These are phyloP conservation scores for Rhamnella rubrinervis DNA, from an alignment of 331 rosid species.

Conservation along the genomic window DNA sequence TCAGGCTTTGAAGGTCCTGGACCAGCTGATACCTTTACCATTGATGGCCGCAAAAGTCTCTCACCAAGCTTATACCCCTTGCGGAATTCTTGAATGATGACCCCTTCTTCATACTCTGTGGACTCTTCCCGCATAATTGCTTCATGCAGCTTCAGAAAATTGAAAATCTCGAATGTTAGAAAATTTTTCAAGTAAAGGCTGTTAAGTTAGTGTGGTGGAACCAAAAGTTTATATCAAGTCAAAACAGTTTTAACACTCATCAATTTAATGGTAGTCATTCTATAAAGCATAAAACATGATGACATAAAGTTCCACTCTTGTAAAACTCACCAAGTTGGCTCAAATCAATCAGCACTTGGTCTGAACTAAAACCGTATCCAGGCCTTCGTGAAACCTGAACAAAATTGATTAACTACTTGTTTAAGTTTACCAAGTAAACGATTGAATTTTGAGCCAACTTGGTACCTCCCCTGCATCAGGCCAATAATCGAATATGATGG, in stretches of 20 bases:
- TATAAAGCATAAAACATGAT: neutral
- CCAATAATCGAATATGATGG: constrained; percentile 21
- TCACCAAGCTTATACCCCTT: constrained; percentile 89
- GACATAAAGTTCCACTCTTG: constrained; percentile 14
- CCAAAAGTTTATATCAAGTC: neutral
- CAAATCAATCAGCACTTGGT: constrained; percentile 57
- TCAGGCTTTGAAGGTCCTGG: constrained; percentile 84
- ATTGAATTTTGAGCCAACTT: constrained; percentile 79
- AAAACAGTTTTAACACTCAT: neutral
- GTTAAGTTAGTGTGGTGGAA: neutral
- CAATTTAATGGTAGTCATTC: neutral
- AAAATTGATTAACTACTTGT: constrained; percentile 41
- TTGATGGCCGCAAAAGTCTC: constrained; percentile 83
- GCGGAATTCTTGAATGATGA: constrained; percentile 76
- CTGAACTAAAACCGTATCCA: constrained; percentile 52
- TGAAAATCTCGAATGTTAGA: constrained; percentile 32
- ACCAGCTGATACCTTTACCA: constrained; percentile 98
- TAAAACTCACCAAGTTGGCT: constrained; percentile 72
- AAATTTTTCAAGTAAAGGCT: constrained; percentile 10
- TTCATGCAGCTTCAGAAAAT: constrained; percentile 73
- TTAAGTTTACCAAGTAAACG: constrained; percentile 49
- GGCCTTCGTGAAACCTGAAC: constrained; percentile 70
- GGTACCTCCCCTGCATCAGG: constrained; percentile 66
- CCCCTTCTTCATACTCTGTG: constrained; percentile 67
- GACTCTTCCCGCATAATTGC: constrained; percentile 98